Percentiles rank a stretch among this genome's conserved stretches.
phyloP scores from a whole-genome alignment of 768 basidiomycete genomes.

The Mycena albidolilacea region DNA sequence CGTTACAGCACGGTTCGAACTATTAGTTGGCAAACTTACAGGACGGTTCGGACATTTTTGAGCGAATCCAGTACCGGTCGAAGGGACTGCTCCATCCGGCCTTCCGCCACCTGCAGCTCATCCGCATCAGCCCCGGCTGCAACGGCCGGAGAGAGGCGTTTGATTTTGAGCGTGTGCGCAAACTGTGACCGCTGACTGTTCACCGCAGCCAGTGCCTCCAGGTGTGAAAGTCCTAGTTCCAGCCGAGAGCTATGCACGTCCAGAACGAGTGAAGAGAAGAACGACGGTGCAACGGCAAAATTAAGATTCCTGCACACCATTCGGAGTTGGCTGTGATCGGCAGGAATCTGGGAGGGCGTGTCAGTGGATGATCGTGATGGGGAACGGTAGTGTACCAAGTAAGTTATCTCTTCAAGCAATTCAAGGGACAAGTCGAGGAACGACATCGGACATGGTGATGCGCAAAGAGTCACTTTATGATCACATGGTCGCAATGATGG shows the following conservation, averaged over 20 bases:
- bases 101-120: neutral
- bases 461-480: too few species aligned
- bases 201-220: constrained; percentile 1
- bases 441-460: constrained; percentile 9
- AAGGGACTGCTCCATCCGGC: neutral
- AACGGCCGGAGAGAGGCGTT: neutral
- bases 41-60: neutral
- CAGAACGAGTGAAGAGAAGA: constrained; percentile 10
- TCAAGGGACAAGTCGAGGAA: constrained; percentile 12
- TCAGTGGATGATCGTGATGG: neutral
- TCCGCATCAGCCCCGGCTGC: neutral
- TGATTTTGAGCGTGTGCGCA: constrained; percentile 9
- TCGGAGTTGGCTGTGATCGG: constrained; percentile 8
- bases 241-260: neutral
- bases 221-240: neutral
- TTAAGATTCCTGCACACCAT: neutral
- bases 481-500: too few species aligned
- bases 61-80: neutral
- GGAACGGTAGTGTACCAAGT: neutral
- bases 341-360: neutral
- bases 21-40: neutral
- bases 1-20: neutral
- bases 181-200: constrained; percentile 2
- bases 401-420: constrained; percentile 3
- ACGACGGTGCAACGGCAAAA: constrained; percentile 1